Base-by-base conservation (phyloP, 2,329 filamentous ascomycete genomes). In the Huntiella moniliformis region DNA sequence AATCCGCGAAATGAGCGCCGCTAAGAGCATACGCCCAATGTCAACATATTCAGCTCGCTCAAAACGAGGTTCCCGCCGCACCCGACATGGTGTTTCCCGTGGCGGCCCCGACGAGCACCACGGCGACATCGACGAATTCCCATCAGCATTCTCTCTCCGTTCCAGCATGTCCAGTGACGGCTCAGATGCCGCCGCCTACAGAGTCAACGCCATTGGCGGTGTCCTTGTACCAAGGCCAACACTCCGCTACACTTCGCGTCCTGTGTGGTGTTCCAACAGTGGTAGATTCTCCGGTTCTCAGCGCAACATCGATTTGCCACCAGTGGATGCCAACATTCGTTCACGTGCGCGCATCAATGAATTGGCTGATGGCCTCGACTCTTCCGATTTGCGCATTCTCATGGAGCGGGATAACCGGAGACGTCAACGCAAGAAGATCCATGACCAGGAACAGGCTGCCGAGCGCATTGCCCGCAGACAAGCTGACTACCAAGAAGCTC, bases 331-430 rank as follows among this genome's bases (percentile, higher is more conserved):
- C 50, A 77, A 74, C 34, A 68, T 77, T 22, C 75, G 69, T 52
- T 70, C 70, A 3, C 73, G 74, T 53, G 76, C 79, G 61, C 62
- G 74, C 55, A 61, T 82, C 57, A 62, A 83, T 62, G 63, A 82
- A 60, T 62, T 96, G 38, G 91, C 86, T 16, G 82, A 96, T 57
- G 80, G 83, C 49, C 68, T 98, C 46, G 84, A 85, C 61, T 82
- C 91, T 3, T 75, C 80, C 44, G 87, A 85, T 54, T 60, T 98
- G 35, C 74, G 88, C 49, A 82, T 93, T 57, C 67, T 96, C 28
- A 80, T 98, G 73, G 91, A 98, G 55, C 70, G 91, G 50, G 91
- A 98, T 56, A 71, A 79, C 53, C 74, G 87, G 55, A 73, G 91
- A 48, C 76, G 73, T 52, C 83, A 94, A 53, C 76, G 77, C 57